Evolutionary conservation across 768 basidiomycete genomes (phyloP), one percentile per base, ranked within the genome.

Genomic region (Mycena indigotica): DNA sequence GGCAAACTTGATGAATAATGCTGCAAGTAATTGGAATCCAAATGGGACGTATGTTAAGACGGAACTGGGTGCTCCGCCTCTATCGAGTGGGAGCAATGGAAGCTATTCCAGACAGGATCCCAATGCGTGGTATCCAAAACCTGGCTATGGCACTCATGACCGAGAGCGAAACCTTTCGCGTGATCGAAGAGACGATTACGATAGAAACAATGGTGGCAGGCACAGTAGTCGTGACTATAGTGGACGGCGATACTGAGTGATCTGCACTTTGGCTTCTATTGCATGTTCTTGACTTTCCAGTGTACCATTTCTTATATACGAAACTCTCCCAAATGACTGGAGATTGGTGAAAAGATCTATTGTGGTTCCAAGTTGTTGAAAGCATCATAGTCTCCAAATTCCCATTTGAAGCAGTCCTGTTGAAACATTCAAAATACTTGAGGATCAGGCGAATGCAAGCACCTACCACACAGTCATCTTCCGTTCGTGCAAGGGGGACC

Each of bases 321-420:
- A n/a, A n/a, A 12, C 41, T n/a, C 24, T 45, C 10, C 21, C 6
- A n/a, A 10, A 10, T 12, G 10, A 45, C 24, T 45, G 6, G 10
- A 45, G 10, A 12, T 10, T 23, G 24, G 13, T 48, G 21, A 5
- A 6, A 19, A 26, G 5, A 24, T 25, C 19, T 8, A 26, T 26
- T 48, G 19, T 48, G 24, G 25, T 48, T 21, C 12, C 46, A 28
- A 44, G 24, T 21, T n/a, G 24, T 5, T n/a, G 12, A 26, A 5
- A 23, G 10, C 4, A 28, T 76, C 71, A 61, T 75, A 80, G 25
- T 76, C 67, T 39, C 79, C 78, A 67, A 89, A 91, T 56, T 88
- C 84, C 89, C 89, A 91, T 65, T 87, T 88, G 70, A 74, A 86
- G 71, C 89, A 91, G 56, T 91, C 89, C 89, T 91, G n/a, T 28